Evolutionary conservation across 169 alveolate genomes (phyloP).

Genomic region (Nephromyces sp.): DNA sequence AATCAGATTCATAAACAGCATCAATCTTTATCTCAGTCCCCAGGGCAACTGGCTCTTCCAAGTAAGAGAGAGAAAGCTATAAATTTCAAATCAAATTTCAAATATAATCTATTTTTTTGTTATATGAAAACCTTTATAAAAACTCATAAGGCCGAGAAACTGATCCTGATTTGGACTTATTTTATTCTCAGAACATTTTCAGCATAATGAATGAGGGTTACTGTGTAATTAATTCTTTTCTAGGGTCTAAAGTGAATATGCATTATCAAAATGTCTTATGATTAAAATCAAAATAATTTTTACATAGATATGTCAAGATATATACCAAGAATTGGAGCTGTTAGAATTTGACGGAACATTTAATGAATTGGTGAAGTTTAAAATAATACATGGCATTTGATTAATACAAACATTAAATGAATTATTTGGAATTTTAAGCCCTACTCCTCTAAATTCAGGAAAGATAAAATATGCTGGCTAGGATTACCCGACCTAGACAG

Average conservation of each 20-base stretch:
- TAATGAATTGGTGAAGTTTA: slow-evolving; percentile 1
- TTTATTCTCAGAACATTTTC: slow-evolving; percentile 1
- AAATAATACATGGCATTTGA: background rate
- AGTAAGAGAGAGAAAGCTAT: too few species aligned
- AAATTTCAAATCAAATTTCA: too few species aligned
- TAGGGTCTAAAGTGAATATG: background rate
- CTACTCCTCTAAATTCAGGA: background rate
- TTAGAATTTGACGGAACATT: slow-evolving; percentile 14
- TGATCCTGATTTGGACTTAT: too few species aligned
- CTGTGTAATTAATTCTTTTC: slow-evolving; percentile 8
- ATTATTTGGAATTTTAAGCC: background rate
- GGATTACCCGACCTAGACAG: slow-evolving; percentile 6
- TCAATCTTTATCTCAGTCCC: too few species aligned
- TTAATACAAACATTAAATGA: background rate
- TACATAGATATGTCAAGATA: background rate
- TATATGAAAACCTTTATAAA: too few species aligned
- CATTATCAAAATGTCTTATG: background rate
- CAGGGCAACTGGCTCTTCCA: too few species aligned
- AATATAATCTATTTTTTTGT: too few species aligned
- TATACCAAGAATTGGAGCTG: slow-evolving; percentile 6
- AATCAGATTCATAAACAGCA: too few species aligned
- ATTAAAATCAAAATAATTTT: too few species aligned
- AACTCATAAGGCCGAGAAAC: too few species aligned
- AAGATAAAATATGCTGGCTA: slow-evolving; percentile 16
- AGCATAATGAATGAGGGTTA: slow-evolving; percentile 6